Evolutionary conservation across 176 grass and related monocot species (phyloP).

Genomic region (Avena sativa): DNA sequence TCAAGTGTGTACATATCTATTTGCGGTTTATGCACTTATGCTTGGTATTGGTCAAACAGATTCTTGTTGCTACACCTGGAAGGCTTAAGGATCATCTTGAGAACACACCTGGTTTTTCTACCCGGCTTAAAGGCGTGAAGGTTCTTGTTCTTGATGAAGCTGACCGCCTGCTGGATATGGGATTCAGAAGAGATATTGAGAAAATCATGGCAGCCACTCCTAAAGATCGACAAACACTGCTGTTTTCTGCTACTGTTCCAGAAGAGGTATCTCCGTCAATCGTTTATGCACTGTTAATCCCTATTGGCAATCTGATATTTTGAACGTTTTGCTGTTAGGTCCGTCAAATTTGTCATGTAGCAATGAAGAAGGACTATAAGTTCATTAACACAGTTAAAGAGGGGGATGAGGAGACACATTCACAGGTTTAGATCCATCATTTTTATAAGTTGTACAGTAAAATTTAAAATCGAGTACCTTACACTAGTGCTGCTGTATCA

Average conservation of each 20-base stretch:
- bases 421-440: conserved; percentile 61
- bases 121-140: conserved; percentile 83
- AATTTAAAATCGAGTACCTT: conserved; percentile 22
- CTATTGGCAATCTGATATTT: conserved; percentile 39
- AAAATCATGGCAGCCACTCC: conserved; percentile 82
- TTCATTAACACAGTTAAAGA: conserved; percentile 94
- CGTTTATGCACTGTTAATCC: conserved; percentile 32
- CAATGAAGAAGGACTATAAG: conserved; percentile 78
- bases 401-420: conserved; percentile 87
- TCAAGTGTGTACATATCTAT: conserved; percentile 19
- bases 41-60: conserved; percentile 49
- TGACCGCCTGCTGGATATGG: conserved; percentile 94
- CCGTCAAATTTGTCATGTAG: conserved; percentile 77
- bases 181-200: conserved; percentile 96
- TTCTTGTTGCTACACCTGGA: conserved; percentile 94
- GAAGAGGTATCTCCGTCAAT: conserved; percentile 66
- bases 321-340: conserved; percentile 59
- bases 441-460: conserved; percentile 4
- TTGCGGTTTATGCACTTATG: conserved; percentile 33
- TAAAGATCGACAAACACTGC: conserved; percentile 89
- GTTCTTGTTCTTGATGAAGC: conserved; percentile 98
- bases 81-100: conserved; percentile 97
- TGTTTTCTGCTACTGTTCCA: conserved; percentile 97
- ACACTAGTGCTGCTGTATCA: conserved; percentile 55
- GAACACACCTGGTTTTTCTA: conserved; percentile 84